phyloP scores from a whole-genome alignment of 257 asterid genomes.

The Rhazya stricta region DNA sequence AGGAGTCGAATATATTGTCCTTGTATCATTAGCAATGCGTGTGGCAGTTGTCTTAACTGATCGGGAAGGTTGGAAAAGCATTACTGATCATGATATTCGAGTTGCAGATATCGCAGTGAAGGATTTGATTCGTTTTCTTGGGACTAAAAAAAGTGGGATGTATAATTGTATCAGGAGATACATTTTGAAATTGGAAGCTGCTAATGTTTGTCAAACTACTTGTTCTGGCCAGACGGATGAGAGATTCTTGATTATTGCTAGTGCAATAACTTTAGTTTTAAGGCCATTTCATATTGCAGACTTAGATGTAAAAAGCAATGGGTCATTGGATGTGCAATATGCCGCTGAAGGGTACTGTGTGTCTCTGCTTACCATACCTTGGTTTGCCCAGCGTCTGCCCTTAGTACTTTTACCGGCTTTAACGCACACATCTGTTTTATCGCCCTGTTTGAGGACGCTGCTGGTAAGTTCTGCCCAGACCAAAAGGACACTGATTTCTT shows the following conservation, averaged over 20 bases:
- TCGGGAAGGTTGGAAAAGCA: constrained; percentile 77
- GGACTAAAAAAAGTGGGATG: constrained; percentile 54
- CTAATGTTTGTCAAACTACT: constrained; percentile 39
- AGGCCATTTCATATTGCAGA: constrained; percentile 68
- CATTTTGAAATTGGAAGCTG: constrained; percentile 53
- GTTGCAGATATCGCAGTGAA: constrained; percentile 55
- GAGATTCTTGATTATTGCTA: constrained; percentile 63
- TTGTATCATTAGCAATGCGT: constrained; percentile 78
- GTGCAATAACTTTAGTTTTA: constrained; percentile 79
- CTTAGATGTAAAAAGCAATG: constrained; percentile 34
- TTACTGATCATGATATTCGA: constrained; percentile 30
- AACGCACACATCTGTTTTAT: constrained; percentile 73
- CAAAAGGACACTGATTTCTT: not conserved
- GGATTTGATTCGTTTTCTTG: constrained; percentile 55
- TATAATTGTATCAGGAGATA: constrained; percentile 61
- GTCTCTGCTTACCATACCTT: constrained; percentile 73
- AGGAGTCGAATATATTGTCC: constrained; percentile 39
- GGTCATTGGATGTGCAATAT: constrained; percentile 32
- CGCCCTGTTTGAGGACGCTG: constrained; percentile 67
- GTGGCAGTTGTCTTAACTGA: constrained; percentile 80
- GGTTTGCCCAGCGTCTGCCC: constrained; percentile 86
- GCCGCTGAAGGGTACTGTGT: constrained; percentile 68
- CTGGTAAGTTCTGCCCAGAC: constrained; percentile 59
- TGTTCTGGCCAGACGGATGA: constrained; percentile 54
- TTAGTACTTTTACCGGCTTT: constrained; percentile 77